phyloP scores from a whole-genome alignment of 768 basidiomycete genomes.

The Pleurotus cornucopiae region DNA sequence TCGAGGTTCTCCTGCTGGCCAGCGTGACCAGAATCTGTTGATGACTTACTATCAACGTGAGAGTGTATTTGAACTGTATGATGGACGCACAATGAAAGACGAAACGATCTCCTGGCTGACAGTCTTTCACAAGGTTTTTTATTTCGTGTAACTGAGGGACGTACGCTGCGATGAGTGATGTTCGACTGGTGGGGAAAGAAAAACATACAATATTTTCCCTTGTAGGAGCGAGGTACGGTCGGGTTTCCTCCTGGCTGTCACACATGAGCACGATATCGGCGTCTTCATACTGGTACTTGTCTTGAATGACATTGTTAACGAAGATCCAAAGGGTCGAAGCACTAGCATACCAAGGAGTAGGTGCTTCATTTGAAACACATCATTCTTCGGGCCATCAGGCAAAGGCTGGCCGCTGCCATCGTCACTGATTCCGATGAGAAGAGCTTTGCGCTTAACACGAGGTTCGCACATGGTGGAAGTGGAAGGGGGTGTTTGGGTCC shows the following conservation, averaged over 20 bases:
- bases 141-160: constrained; percentile 27
- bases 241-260: constrained; percentile 24
- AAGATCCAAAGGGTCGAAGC: background rate
- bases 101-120: constrained; percentile 43
- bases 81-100: constrained; percentile 29
- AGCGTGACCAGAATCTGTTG: constrained; percentile 41
- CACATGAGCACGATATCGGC: constrained; percentile 41
- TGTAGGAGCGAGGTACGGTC: constrained; percentile 32
- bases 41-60: too few species aligned
- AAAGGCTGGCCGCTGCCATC: constrained; percentile 1
- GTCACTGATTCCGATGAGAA: background rate
- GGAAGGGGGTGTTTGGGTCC: too few species aligned
- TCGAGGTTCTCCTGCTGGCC: constrained; percentile 29
- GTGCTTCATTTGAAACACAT: constrained; percentile 24
- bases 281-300: constrained; percentile 30
- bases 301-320: constrained; percentile 17
- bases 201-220: constrained; percentile 39
- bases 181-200: background rate
- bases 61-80: too few species aligned
- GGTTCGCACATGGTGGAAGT: too few species aligned
- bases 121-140: constrained; percentile 36
- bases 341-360: constrained; percentile 27
- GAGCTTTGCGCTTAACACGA: background rate
- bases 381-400: constrained; percentile 29
- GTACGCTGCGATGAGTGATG: too few species aligned